These are phyloP conservation scores for Venturia pyrina DNA, from an alignment of 2,329 filamentous ascomycete species.

Conservation along the genomic window DNA sequence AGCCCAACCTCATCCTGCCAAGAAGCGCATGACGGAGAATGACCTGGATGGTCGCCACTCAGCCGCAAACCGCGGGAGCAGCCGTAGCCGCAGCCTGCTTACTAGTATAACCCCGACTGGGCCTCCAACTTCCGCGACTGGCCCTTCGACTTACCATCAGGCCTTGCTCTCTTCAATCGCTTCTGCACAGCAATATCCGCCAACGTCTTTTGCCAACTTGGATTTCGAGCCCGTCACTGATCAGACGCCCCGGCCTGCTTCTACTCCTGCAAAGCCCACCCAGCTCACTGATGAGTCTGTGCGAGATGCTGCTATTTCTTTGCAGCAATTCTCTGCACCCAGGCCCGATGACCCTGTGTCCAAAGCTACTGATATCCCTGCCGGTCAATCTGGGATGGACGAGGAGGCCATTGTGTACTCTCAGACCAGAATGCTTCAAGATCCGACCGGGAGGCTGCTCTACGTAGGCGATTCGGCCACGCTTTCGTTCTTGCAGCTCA, in stretches of 20 bases:
- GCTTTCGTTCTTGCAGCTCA: slow-evolving; percentile 49
- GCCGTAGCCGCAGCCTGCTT: background rate
- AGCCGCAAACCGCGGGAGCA: background rate
- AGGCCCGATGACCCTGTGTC: background rate
- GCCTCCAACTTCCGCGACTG: too few relatives aligned
- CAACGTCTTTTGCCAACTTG: background rate
- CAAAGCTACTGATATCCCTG: background rate
- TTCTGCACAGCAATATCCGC: background rate
- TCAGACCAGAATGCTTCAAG: slow-evolving; percentile 49
- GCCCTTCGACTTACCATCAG: too few relatives aligned
- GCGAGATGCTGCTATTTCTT: slow-evolving; percentile 15
- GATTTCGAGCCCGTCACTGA: background rate
- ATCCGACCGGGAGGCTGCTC: slow-evolving; percentile 46
- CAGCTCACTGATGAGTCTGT: background rate
- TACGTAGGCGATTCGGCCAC: slow-evolving; percentile 56
- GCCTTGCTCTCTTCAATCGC: background rate
- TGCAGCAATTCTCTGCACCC: slow-evolving; percentile 15
- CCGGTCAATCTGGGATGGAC: background rate
- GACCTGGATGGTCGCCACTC: slow-evolving; percentile 15
- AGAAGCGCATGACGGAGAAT: slow-evolving; percentile 16
- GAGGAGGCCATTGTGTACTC: slow-evolving; percentile 44
- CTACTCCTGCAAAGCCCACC: background rate
- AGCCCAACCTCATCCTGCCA: slow-evolving; percentile 29
- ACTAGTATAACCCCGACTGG: too few relatives aligned
- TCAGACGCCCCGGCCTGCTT: background rate